A percentile compares a stretch with the other conserved stretches of the same genome.
phyloP scores from a whole-genome alignment of 345 rosid species.

The Draba incana region DNA sequence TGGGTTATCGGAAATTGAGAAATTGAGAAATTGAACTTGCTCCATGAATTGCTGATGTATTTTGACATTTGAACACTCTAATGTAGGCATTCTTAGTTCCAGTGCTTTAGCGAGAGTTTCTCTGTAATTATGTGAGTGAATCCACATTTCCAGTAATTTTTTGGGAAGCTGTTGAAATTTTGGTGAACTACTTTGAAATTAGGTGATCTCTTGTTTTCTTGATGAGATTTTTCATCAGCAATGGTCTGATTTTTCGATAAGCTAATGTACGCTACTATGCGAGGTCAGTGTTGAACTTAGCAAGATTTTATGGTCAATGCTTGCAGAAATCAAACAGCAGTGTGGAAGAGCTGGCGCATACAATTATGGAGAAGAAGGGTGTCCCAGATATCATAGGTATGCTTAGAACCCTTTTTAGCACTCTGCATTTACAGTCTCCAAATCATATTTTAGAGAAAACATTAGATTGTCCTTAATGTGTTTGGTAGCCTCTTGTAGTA shows the following conservation, averaged over 20 bases:
- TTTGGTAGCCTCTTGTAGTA: neutral
- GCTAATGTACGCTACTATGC: too few relatives aligned
- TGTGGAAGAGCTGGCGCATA: constrained; percentile 72
- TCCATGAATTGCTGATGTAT: neutral
- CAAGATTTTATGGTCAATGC: constrained; percentile 17
- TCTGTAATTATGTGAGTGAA: neutral
- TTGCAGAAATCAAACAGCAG: constrained; percentile 70
- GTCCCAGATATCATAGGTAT: constrained; percentile 89
- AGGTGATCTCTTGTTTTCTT: neutral
- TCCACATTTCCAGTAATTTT: neutral
- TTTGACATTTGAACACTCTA: too few relatives aligned
- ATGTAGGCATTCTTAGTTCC: too few relatives aligned
- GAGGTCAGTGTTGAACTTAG: neutral
- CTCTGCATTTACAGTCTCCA: constrained; percentile 8
- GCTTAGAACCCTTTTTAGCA: neutral
- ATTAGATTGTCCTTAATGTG: neutral
- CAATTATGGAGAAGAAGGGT: constrained; percentile 77
- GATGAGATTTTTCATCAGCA: neutral
- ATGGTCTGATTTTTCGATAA: neutral
- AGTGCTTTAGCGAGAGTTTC: neutral
- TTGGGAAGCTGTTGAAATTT: too few relatives aligned
- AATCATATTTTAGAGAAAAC: constrained; percentile 15
- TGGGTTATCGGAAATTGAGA: too few relatives aligned
- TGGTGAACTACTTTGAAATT: too few relatives aligned
- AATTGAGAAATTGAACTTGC: too few relatives aligned